These are phyloP conservation scores for Neostapfia colusana DNA, from an alignment of 176 grass and related monocot genomes.

Conservation along the genomic window DNA sequence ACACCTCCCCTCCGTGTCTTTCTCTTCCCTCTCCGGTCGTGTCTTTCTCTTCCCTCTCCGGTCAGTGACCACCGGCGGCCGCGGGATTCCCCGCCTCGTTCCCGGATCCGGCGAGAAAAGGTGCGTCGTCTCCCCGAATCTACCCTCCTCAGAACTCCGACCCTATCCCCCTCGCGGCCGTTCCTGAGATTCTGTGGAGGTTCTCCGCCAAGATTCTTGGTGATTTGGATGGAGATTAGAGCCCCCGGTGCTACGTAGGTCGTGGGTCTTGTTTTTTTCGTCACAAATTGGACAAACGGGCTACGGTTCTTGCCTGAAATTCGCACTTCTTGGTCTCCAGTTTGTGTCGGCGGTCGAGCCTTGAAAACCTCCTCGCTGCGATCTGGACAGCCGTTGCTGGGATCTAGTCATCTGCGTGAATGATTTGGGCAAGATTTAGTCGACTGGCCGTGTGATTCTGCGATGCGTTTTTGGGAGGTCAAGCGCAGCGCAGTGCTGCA, in stretches of 20 bases:
- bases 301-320: not conserved
- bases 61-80: slow-evolving; percentile 19
- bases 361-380: not conserved
- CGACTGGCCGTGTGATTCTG: not conserved
- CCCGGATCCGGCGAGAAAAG: not conserved
- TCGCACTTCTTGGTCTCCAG: not conserved
- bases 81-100: slow-evolving; percentile 10
- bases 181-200: not conserved
- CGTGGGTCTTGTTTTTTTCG: not conserved
- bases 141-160: not conserved
- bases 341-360: not conserved
- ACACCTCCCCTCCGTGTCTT: not conserved
- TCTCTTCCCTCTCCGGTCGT: slow-evolving; percentile 4
- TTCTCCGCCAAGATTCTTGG: not conserved
- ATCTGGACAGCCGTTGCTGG: not conserved
- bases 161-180: not conserved
- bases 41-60: no score
- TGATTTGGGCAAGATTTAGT: not conserved
- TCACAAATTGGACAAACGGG: not conserved
- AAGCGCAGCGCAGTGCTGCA: not conserved
- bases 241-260: not conserved
- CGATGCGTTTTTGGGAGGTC: not conserved
- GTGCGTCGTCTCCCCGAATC: slow-evolving; percentile 30
- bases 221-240: not conserved
- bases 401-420: not conserved